Conservation (phyloP, 768 basidiomycete genomes). For the Hygrocybe coccinea region DNA sequence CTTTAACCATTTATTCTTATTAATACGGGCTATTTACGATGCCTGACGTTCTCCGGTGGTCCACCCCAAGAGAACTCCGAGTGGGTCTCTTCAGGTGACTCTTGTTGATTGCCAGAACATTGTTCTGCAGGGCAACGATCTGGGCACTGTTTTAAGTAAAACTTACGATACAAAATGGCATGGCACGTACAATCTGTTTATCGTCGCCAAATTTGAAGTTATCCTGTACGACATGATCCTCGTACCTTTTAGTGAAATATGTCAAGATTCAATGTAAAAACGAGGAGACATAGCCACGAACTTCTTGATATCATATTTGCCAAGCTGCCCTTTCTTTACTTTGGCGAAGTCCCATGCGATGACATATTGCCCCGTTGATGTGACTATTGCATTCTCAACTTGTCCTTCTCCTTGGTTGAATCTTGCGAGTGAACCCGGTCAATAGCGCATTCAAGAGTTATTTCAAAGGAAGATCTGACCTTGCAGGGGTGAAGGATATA, state of each 20-base stretch:
- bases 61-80: slow-evolving; percentile 58
- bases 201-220: slow-evolving; percentile 98
- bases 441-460: not conserved
- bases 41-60: slow-evolving; percentile 46
- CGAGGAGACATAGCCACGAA: slow-evolving; percentile 37
- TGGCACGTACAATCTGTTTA: slow-evolving; percentile 78
- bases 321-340: slow-evolving; percentile 85
- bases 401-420: slow-evolving; percentile 89
- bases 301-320: slow-evolving; percentile 94
- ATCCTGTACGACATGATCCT: slow-evolving; percentile 92
- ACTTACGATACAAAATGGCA: slow-evolving; percentile 4
- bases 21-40: slow-evolving; percentile 70
- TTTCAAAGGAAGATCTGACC: slow-evolving; percentile 41
- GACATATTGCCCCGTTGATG: slow-evolving; percentile 86
- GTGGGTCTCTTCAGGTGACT: slow-evolving; percentile 82
- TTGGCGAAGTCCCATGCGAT: slow-evolving; percentile 97
- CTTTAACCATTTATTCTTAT: not conserved
- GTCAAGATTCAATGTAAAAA: not conserved
- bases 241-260: slow-evolving; percentile 22
- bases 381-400: slow-evolving; percentile 92
- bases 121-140: slow-evolving; percentile 93
- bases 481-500: slow-evolving; percentile 88
- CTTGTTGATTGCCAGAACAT: slow-evolving; percentile 93
- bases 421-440: slow-evolving; percentile 36
- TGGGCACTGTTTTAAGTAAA: slow-evolving; percentile 25